Evolutionary conservation across 2,329 filamentous ascomycete species (phyloP).

Genomic region (Bipolaris zeicola): DNA sequence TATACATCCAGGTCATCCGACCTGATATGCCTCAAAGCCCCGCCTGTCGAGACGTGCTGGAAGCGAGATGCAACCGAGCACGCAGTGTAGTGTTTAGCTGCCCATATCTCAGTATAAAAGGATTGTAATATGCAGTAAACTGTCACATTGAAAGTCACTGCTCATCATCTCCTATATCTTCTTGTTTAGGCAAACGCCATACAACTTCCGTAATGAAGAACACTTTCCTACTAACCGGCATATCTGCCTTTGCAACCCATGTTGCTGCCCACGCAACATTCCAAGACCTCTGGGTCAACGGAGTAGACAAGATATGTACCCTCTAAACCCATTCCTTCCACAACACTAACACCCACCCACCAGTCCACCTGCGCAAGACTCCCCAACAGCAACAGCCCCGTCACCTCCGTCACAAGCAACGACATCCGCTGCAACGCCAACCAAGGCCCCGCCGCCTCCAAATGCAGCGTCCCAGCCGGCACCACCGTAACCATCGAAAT

Average conservation of each 20-base stretch:
- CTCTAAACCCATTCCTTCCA: neutral
- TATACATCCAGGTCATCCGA: slow-evolving; percentile 17
- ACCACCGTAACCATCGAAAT: slow-evolving; percentile 52
- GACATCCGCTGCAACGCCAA: slow-evolving; percentile 57
- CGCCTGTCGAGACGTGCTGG: neutral
- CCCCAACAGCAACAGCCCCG: slow-evolving; percentile 46
- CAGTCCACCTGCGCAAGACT: slow-evolving; percentile 34
- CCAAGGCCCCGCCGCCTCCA: slow-evolving; percentile 41
- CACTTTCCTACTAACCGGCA: slow-evolving; percentile 9
- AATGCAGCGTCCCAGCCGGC: slow-evolving; percentile 56
- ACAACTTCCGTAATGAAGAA: slow-evolving; percentile 5
- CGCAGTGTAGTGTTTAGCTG: too few species aligned
- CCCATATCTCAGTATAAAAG: slow-evolving; percentile 8
- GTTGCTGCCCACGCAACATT: slow-evolving; percentile 38
- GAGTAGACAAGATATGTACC: slow-evolving; percentile 34
- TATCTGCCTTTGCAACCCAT: slow-evolving; percentile 37
- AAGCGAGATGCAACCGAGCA: neutral
- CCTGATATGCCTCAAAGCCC: neutral
- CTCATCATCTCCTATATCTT: neutral
- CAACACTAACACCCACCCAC: slow-evolving; percentile 12
- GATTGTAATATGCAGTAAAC: neutral
- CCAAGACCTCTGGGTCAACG: slow-evolving; percentile 43
- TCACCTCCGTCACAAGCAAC: slow-evolving; percentile 57
- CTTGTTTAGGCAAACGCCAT: neutral
- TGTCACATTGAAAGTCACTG: too few species aligned